Evolutionary conservation across 2,329 filamentous ascomycete genomes (phyloP), one percentile per base, ranked within the genome.

Genomic region (Colletotrichum lindemuthianum): DNA sequence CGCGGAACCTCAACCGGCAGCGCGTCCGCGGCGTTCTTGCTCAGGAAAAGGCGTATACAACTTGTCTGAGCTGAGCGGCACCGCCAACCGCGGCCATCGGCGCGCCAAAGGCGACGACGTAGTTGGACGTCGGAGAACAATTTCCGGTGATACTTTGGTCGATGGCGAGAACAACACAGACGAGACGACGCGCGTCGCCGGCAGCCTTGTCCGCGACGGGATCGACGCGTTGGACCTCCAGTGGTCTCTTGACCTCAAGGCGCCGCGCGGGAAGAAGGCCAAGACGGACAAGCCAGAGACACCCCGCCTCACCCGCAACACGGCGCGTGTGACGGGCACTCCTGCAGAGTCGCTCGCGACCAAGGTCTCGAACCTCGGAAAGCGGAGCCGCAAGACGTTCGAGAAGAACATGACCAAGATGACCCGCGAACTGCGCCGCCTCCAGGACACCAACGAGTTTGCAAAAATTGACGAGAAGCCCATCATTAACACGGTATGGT

Each of bases 31-130:
- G 69, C 86, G 89, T 71, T 78, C 82, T 41, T 83, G 86, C 67
- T 71, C 77, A n/a, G 83, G 81, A 57, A 79, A 87, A 15, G 83
- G 86, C 11, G 85, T 88, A 13, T 92, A 92, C 77, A 92, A 92
- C 70, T 77, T 90, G 13, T 82, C 86, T 68, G 83, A 86, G 70
- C 80, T 91, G 55, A 84, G 82, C 63, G 88, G 88, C 69, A 90
- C 86, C 51, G 82, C 84, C 34, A 81, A 84, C 47, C 88, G 90
- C 69, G 87, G 84, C 54, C 86, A 84, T 69, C 83, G 78, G 76
- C 82, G 78, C 75, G 74, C 82, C 48, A 86, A 84, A 49, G 82
- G 84, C 64, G 84, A 86, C 67, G 69, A 74, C 33, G 79, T 82
- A 10, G 72, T 75, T 37, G 75, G 81, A 43, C 78, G 80, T 65